Percentiles rank a stretch among this genome's conserved stretches.
Conservation (phyloP, 208 protist genomes). For the Naegleria fowleri region DNA sequence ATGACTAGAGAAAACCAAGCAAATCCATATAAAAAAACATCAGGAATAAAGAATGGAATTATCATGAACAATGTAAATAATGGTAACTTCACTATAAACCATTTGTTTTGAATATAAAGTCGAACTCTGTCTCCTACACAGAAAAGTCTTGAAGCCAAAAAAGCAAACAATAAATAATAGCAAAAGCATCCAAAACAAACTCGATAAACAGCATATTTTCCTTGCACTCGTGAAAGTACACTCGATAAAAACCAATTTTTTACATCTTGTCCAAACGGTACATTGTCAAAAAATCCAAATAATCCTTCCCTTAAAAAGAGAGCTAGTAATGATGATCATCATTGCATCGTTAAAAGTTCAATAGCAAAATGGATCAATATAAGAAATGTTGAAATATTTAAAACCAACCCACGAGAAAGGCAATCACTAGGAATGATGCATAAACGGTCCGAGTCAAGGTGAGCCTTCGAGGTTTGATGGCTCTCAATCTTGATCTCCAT, state of each 20-base stretch:
- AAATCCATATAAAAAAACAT: background rate
- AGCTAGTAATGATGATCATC: too few species aligned
- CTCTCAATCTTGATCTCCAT: background rate
- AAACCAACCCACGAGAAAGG: background rate
- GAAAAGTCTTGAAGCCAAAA: background rate
- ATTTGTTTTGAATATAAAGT: constrained; percentile 24
- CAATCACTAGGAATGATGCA: background rate
- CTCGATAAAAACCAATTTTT: background rate
- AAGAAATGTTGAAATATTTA: too few species aligned
- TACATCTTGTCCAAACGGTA: background rate
- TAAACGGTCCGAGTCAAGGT: background rate
- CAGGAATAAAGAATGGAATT: constrained; percentile 3
- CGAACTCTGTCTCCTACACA: background rate
- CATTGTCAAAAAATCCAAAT: constrained; percentile 1
- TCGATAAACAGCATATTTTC: constrained; percentile 5
- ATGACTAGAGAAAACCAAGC: constrained; percentile 2
- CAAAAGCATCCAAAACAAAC: background rate
- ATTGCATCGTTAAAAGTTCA: too few species aligned
- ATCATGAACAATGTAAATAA: background rate
- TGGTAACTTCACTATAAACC: background rate
- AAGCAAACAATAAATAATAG: background rate
- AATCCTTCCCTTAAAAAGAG: background rate
- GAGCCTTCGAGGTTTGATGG: background rate
- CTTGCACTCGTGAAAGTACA: background rate
- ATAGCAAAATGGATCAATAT: too few species aligned